Evolutionary conservation across 768 basidiomycete genomes (phyloP).

Genomic region (Chalciporus piperatus): DNA sequence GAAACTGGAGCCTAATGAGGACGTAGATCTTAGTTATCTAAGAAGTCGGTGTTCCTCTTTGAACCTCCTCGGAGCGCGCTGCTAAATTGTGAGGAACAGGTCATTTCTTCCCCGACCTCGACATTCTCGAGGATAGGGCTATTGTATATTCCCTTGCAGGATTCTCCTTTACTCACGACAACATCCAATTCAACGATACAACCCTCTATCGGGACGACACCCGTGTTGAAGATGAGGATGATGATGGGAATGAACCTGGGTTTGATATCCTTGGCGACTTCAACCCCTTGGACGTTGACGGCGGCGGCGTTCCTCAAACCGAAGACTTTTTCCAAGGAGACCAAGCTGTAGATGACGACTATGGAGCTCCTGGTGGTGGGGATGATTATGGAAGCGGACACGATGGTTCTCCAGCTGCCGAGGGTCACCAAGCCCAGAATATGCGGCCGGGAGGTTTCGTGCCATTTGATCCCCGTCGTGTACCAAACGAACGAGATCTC

Average conservation of each 20-base stretch:
- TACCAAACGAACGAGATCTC: conserved; percentile 73
- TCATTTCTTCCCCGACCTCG: conserved; percentile 72
- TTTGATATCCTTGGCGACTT: conserved; percentile 24
- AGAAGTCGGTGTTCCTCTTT: conserved; percentile 44
- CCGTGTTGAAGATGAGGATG: conserved; percentile 33
- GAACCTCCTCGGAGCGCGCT: background rate
- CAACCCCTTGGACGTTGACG: conserved; percentile 41
- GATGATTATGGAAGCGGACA: conserved; percentile 40
- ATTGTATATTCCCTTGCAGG: conserved; percentile 79
- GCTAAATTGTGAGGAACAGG: conserved; percentile 34
- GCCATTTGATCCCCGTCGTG: conserved; percentile 83
- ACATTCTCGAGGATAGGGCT: conserved; percentile 58
- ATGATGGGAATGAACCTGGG: conserved; percentile 25
- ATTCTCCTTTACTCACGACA: conserved; percentile 79
- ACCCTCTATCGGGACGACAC: conserved; percentile 59
- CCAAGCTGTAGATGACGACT: conserved; percentile 51
- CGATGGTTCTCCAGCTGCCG: conserved; percentile 43
- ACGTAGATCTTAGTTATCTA: conserved; percentile 61
- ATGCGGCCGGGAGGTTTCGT: conserved; percentile 49
- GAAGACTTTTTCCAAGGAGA: conserved; percentile 73
- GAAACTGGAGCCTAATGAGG: conserved; percentile 65
- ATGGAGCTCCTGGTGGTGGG: conserved; percentile 35
- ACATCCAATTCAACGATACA: conserved; percentile 57
- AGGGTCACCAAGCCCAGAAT: conserved; percentile 39
- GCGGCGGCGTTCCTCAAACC: conserved; percentile 35